Evolutionary conservation across 2,329 filamentous ascomycete genomes (phyloP), one percentile per base, ranked within the genome.

Genomic region (Cladophialophora exuberans): DNA sequence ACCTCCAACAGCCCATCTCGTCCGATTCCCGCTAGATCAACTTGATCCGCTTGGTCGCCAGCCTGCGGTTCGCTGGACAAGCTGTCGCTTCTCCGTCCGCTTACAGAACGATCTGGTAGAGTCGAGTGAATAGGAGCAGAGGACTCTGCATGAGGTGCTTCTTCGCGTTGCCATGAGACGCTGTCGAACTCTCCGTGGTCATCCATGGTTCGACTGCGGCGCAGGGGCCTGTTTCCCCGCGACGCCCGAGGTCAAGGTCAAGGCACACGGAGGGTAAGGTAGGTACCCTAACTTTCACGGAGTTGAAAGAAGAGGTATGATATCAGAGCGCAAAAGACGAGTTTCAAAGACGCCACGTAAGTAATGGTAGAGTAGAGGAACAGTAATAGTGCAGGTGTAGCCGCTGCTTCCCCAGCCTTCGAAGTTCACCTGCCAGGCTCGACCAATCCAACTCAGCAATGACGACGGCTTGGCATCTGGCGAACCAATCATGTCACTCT

Each of bases 1-100:
- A 92, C 97, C 68, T 96, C 88, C 38, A 99, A 81, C 53, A 83
- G 81, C 63, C 95, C 93, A 62, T 85, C 79, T 31, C 79, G 81
- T 57, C 86, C 86, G 50, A 88, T 77, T 41, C 84, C 84, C 30
- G 81, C 80, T 47, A 84, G 73, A 66, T 88, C 85, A 54, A 80
- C 76, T 22, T 75, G 72, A 49, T 82, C 79, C 33, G 79, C 77
- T 56, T 79, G 70, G 25, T 76, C 68, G 15, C 75, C 79, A 18
- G 77, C 76, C 66, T 79, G 77, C 54, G 71, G 69, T 69, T 76
- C 72, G 63, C 69, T 67, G 15, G 71, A 68, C 56, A 73, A 69
- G 69, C 72, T 74, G 71, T 67, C 72, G 69, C 73, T 73, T 71
- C 78, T 77, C 68, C 73, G 79, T 69, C 68, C 69, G 65, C 73